Conservation (phyloP, 345 rosid genomes). For the Linum lewisii region DNA sequence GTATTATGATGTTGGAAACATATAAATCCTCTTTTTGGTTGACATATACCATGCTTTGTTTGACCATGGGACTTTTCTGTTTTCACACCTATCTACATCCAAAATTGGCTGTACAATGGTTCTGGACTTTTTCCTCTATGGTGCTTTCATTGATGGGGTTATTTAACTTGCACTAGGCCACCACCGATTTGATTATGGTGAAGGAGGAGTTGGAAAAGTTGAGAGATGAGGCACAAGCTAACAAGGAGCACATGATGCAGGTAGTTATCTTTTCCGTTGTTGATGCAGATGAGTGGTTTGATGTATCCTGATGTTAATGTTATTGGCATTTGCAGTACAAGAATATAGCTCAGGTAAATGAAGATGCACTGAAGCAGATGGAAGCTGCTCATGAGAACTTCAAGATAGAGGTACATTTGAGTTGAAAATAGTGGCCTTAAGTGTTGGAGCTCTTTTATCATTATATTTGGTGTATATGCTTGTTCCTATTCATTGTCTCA, state of each 20-base stretch:
- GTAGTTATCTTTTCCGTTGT: slow-evolving; percentile 25
- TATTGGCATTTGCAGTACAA: slow-evolving; percentile 55
- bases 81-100: too few relatives aligned
- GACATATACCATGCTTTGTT: too few relatives aligned
- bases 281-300: too few relatives aligned
- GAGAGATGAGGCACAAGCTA: slow-evolving; percentile 67
- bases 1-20: too few relatives aligned
- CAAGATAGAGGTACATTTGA: slow-evolving; percentile 52
- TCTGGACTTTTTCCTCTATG: too few relatives aligned
- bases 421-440: slow-evolving; percentile 6
- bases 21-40: too few relatives aligned
- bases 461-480: not conserved
- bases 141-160: too few relatives aligned
- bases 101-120: too few relatives aligned
- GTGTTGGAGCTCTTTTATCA: too few relatives aligned
- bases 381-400: slow-evolving; percentile 76
- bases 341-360: slow-evolving; percentile 88
- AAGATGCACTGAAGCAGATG: slow-evolving; percentile 86
- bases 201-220: slow-evolving; percentile 63
- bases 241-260: slow-evolving; percentile 93
- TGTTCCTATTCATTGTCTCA: not conserved
- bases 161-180: slow-evolving; percentile 21
- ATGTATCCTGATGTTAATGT: not conserved
- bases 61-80: too few relatives aligned
- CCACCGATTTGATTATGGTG: slow-evolving; percentile 38